These are phyloP conservation scores for Eimeria praecox DNA, from an alignment of 169 alveolate species.

Conservation along the genomic window DNA sequence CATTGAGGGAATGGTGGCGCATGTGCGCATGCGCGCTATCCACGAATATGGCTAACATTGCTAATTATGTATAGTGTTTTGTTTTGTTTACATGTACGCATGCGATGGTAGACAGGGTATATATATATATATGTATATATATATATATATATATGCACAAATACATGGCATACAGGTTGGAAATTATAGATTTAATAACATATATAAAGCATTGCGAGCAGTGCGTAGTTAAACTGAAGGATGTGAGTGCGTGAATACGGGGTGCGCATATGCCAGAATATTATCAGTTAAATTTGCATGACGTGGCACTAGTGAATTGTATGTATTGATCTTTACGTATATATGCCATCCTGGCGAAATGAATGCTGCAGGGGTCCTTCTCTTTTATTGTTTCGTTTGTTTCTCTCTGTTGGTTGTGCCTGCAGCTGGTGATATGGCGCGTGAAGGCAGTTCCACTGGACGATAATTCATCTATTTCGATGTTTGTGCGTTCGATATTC, in stretches of 20 bases:
- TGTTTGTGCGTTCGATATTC: constrained; percentile 92
- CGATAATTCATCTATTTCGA: constrained; percentile 90
- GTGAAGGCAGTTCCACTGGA: constrained; percentile 91
- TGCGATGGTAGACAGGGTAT: no score
- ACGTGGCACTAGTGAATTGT: neutral
- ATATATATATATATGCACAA: neutral
- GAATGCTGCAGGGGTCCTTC: neutral
- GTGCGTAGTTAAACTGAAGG: no score
- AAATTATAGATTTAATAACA: no score
- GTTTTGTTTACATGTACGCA: no score
- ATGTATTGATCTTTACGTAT: no score
- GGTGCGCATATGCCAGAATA: neutral
- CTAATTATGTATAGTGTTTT: no score
- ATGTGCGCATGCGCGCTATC: neutral
- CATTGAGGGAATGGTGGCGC: neutral
- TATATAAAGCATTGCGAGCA: neutral
- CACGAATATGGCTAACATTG: neutral
- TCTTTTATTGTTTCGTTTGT: neutral
- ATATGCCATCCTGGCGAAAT: neutral
- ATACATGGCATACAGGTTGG: neutral
- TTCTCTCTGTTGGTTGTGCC: neutral
- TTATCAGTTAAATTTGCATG: neutral
- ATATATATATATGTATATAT: neutral
- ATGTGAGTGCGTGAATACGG: neutral
- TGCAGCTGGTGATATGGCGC: constrained; percentile 92